phyloP scores from a whole-genome alignment of 2,329 filamentous ascomycete genomes.

The Alternaria ventricosa region DNA sequence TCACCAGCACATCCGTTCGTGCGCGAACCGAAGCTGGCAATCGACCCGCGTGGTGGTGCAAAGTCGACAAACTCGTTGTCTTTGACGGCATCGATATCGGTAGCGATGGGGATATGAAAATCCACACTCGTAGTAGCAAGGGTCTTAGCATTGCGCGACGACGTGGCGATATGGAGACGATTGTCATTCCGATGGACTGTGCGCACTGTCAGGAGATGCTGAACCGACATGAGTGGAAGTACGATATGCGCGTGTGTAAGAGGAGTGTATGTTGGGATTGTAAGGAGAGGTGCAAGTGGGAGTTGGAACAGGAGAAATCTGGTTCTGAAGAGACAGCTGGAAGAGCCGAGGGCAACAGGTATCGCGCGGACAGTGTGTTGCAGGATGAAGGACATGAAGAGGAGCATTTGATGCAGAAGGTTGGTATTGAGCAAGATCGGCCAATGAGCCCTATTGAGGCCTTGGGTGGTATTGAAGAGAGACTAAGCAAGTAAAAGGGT shows the following conservation, averaged over 20 bases:
- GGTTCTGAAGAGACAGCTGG: neutral
- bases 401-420: slow-evolving; percentile 29
- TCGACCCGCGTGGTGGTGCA: slow-evolving; percentile 46
- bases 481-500: neutral
- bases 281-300: slow-evolving; percentile 43
- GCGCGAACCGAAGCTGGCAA: slow-evolving; percentile 30
- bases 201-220: slow-evolving; percentile 44
- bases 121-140: slow-evolving; percentile 38
- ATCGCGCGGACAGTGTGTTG: slow-evolving; percentile 41
- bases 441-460: slow-evolving; percentile 22
- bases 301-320: slow-evolving; percentile 9
- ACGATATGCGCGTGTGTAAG: slow-evolving; percentile 42
- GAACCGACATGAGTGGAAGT: slow-evolving; percentile 43
- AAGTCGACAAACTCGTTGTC: slow-evolving; percentile 42
- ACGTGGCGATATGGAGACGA: slow-evolving; percentile 36
- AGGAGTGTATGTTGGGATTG: slow-evolving; percentile 45
- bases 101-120: slow-evolving; percentile 17
- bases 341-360: slow-evolving; percentile 27
- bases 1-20: slow-evolving; percentile 36
- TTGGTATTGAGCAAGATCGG: slow-evolving; percentile 26
- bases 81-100: slow-evolving; percentile 36
- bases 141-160: slow-evolving; percentile 40
- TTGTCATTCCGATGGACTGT: slow-evolving; percentile 42
- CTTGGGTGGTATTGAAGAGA: slow-evolving; percentile 30
- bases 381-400: slow-evolving; percentile 26